phyloP scores from a whole-genome alignment of 495 filamentous ascomycete species.

The Xylaria nigripes region DNA sequence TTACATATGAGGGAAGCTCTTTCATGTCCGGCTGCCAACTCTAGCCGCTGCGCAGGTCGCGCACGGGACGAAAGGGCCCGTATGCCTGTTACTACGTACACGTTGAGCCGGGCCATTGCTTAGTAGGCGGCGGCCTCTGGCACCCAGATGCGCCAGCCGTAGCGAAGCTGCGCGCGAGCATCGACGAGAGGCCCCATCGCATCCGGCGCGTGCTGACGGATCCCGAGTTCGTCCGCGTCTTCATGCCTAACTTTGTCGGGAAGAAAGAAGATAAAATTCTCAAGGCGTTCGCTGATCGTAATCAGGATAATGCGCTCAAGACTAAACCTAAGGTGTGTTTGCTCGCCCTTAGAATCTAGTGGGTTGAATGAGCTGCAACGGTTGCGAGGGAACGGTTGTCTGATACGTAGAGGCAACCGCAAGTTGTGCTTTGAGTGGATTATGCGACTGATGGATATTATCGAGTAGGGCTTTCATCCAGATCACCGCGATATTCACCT shows the following conservation, averaged over 20 bases:
- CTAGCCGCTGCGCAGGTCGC: conserved; percentile 39
- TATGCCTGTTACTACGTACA: conserved; percentile 74
- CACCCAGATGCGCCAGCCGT: conserved; percentile 57
- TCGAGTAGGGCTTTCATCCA: conserved; percentile 57
- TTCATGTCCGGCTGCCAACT: not conserved
- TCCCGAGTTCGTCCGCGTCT: conserved; percentile 48
- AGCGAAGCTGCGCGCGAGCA: conserved; percentile 57
- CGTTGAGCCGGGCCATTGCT: conserved; percentile 33
- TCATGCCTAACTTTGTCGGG: conserved; percentile 46
- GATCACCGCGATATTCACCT: conserved; percentile 69
- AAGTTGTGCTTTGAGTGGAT: too few relatives aligned
- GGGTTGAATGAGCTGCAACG: too few relatives aligned
- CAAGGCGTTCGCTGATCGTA: conserved; percentile 57
- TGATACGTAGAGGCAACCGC: too few relatives aligned
- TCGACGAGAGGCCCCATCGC: conserved; percentile 59
- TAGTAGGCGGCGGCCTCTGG: conserved; percentile 71
- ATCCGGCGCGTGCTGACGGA: conserved; percentile 59
- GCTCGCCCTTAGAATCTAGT: too few relatives aligned
- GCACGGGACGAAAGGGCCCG: conserved; percentile 76
- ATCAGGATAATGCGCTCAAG: conserved; percentile 67
- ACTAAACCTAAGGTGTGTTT: conserved; percentile 70
- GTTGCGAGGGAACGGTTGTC: too few relatives aligned
- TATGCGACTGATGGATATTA: not conserved
- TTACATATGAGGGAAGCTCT: not conserved
- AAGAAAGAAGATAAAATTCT: conserved; percentile 48